Base-by-base conservation (phyloP, 257 asterid species). In the Voacanga thouarsii region DNA sequence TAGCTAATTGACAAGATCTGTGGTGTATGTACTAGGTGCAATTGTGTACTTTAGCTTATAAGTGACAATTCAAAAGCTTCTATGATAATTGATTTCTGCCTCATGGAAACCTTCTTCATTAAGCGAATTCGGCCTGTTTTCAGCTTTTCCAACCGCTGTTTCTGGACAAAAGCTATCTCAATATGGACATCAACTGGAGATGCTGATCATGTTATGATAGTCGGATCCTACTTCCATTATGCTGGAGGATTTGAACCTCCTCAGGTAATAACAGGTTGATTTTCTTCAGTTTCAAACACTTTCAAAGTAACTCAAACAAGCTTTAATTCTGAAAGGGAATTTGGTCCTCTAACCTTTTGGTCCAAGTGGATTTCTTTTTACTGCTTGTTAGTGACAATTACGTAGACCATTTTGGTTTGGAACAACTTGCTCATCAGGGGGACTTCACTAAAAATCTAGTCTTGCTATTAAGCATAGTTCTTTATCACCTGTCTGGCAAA, bases 181-280 rank as follows among this genome's bases (percentile, higher is more conserved):
- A 90, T 93, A 78, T 93, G 98, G 98, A 93, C 99, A 77, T 92
- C 98, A 56, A 93, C 99, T 9, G 98, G 98, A 78, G 98, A 92
- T 85, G 81, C 94, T 28, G 99, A 96, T 75, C 99, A 96, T 77
- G 95, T 87, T 51, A 80, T 90, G 89, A 93, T 96, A 67, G 98
- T 96, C 10, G 97, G 98, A 80, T 86, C 98, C 37, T 96, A 93
- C 83, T 96, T 96, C 82, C 99, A 96, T 82, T 96, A 93, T 79
- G 97, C 97, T 77, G 97, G 98, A 77, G 97, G 99, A 28, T 93
- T 89, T 76, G 97, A 96, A 85, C 92, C 97, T 72, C 99, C 99
- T 49, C 88, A 93, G 99, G 99, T 93, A 87, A 78, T 47, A 47
- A 53, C 30, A 15, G 72, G 79, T 63, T 24, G 63, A 49, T 67